Conservation (phyloP, 345 rosid genomes). For the Eucalyptus brandiana region DNA sequence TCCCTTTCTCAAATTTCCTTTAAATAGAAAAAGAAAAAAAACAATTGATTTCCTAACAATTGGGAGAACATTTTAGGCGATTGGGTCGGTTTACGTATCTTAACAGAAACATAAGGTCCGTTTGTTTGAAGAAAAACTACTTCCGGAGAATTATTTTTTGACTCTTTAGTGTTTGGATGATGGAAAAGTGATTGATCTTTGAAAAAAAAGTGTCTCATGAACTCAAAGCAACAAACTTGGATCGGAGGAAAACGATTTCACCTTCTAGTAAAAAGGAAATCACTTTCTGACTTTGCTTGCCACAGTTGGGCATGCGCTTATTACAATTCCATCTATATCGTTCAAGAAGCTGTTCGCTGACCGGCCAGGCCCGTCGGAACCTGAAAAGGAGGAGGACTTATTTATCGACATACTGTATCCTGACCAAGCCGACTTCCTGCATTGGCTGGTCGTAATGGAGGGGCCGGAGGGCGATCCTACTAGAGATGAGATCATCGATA, state of each 20-base stretch:
- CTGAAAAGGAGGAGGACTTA: no score
- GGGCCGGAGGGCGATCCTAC: constrained; percentile 55
- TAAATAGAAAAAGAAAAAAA: neutral
- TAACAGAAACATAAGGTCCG: no score
- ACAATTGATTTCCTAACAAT: neutral
- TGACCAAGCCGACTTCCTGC: constrained; percentile 57
- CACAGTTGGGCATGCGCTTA: neutral
- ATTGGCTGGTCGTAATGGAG: constrained; percentile 91
- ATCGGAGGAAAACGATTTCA: neutral
- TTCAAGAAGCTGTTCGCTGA: no score
- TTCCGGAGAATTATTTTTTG: no score
- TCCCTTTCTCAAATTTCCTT: neutral
- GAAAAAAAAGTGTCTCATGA: neutral
- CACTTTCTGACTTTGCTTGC: neutral
- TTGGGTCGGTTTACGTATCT: neutral
- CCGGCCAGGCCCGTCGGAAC: no score
- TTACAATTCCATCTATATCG: neutral
- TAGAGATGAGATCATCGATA: constrained; percentile 80
- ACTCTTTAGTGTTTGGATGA: neutral
- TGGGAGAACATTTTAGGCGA: neutral
- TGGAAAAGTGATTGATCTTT: neutral
- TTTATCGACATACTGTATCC: neutral
- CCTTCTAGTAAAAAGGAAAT: neutral
- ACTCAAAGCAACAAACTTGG: neutral
- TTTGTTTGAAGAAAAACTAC: no score